These are phyloP conservation scores for Penicillium malachiteum DNA, from an alignment of 495 filamentous ascomycete species.

Conservation along the genomic window DNA sequence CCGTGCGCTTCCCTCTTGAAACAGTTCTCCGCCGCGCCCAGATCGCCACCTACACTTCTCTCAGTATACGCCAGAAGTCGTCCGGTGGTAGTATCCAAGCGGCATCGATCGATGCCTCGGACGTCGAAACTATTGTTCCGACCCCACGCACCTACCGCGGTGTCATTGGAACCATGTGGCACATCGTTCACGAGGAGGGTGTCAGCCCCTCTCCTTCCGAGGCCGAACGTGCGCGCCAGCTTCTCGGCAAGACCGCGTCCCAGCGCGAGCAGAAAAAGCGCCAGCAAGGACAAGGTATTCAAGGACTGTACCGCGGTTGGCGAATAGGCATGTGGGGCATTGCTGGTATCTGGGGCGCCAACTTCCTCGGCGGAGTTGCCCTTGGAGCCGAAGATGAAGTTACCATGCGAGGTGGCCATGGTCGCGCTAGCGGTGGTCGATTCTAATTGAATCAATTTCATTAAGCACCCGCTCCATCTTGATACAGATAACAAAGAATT, in stretches of 20 bases:
- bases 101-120: conserved; percentile 43
- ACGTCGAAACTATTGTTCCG: conserved; percentile 71
- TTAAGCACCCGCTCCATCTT: background rate
- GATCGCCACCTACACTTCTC: conserved; percentile 59
- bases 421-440: conserved; percentile 34
- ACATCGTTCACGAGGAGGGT: conserved; percentile 82
- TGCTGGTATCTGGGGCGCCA: conserved; percentile 80
- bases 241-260: conserved; percentile 34
- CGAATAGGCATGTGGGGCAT: conserved; percentile 94
- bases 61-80: conserved; percentile 54
- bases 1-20: conserved; percentile 83
- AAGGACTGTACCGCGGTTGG: conserved; percentile 91
- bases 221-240: conserved; percentile 34
- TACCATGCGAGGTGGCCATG: conserved; percentile 27
- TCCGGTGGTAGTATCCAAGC: conserved; percentile 38
- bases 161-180: conserved; percentile 82
- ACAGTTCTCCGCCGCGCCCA: conserved; percentile 89
- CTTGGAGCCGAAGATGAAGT: conserved; percentile 36
- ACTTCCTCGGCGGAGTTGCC: conserved; percentile 53
- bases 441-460: conserved; percentile 22
- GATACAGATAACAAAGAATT: background rate
- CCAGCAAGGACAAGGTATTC: conserved; percentile 71
- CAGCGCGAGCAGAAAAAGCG: conserved; percentile 43
- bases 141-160: conserved; percentile 66
- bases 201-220: conserved; percentile 35